Evolutionary conservation across 1,284 basidiomycete species (phyloP).

Genomic region (Phylloporus sp.): DNA sequence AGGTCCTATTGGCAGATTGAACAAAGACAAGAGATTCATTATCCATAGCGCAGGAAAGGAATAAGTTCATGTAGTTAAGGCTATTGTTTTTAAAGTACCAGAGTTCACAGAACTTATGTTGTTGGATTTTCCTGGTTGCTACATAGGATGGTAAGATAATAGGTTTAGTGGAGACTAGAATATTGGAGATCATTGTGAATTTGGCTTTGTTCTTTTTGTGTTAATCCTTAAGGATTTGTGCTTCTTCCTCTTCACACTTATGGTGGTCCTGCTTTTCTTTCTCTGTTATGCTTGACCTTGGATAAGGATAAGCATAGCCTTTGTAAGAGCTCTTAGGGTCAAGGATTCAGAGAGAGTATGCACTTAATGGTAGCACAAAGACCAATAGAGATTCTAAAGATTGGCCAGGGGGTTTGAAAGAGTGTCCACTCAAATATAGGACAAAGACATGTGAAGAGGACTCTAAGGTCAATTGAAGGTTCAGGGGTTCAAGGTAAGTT

Average conservation of each 20-base stretch:
- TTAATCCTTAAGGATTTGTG: not conserved
- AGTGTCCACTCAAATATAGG: no score
- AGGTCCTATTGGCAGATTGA: not conserved
- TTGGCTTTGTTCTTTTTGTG: not conserved
- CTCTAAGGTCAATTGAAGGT: no score
- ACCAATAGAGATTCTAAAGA: no score
- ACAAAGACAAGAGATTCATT: not conserved
- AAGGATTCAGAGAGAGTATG: no score
- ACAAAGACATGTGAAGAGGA: no score
- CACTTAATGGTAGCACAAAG: no score
- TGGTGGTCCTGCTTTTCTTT: not conserved
- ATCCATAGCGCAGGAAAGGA: not conserved
- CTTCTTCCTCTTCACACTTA: not conserved
- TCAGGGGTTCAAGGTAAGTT: no score
- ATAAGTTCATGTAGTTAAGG: not conserved
- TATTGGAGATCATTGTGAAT: not conserved
- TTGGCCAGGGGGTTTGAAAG: no score
- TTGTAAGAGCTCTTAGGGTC: no score
- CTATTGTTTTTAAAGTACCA: not conserved
- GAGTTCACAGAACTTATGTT: not conserved
- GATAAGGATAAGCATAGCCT: no score
- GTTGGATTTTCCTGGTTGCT: not conserved
- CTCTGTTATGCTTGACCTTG: no score
- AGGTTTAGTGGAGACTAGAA: not conserved
- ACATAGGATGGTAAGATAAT: not conserved